Evolutionary conservation across 176 grass and related monocot species (phyloP), one percentile per base, ranked within the genome.

Genomic region (Triticum aestivum): DNA sequence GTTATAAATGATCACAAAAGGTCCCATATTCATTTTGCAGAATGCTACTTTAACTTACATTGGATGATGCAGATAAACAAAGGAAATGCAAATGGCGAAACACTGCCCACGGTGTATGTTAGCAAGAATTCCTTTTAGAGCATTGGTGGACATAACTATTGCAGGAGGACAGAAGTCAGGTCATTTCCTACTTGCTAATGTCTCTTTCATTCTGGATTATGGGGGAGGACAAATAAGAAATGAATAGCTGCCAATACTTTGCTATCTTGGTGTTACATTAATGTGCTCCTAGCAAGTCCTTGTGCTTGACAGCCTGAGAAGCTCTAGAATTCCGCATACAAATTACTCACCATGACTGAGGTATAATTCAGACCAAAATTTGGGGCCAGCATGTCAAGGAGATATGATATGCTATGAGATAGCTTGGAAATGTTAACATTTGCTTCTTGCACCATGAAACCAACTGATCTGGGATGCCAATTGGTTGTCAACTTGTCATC

Each of bases 401-500:
- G 6, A 47, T 58, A 38, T 2, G 42, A 41, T 72, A 39, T 82
- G 26, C 82, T 45, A 6, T 63, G 37, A 37, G n/a, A 69, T 68
- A 26, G 27, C 76, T 84, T 81, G 29, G 11, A 59, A 51, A 11
- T 59, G 34, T 61, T 86, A 82, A 66, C 56, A 47, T 35, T 61
- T 82, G 47, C 27, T 77, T 87, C 64, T 88, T 56, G 8, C 20
- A 35, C 52, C 51, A 52, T 85, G 86, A 52, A 83, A 73, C 71
- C 84, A 79, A 83, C 20, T 87, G 51, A 38, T 71, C 42, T 73
- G 52, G 47, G 83, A 79, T 83, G 62, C 85, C 79, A 73, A 26
- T 84, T 75, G 51, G 26, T 83, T 59, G 54, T 59, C 54, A 59
- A 59, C 18, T 59, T 90, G 23, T 85, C 80, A 86, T 76, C 79